Percentiles rank a stretch among this genome's conserved stretches.
Evolutionary conservation across 2,329 filamentous ascomycete genomes (phyloP).

Genomic region (Pseudocercospora fijiensis): DNA sequence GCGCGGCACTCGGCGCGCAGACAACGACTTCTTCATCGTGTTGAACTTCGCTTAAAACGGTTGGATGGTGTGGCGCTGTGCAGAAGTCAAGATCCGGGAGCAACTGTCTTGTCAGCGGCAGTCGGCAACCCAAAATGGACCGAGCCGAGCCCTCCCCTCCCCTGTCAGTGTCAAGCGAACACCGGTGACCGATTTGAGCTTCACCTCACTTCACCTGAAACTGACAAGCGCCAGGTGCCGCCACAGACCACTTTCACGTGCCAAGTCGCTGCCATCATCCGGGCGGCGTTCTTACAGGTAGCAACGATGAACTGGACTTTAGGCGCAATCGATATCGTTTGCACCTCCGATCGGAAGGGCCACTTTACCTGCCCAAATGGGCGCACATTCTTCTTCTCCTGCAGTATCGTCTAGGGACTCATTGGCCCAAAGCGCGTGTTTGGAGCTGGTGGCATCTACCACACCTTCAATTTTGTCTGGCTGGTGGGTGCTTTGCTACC

Average conservation of each 20-base stretch:
- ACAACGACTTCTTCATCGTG: constrained; percentile 59
- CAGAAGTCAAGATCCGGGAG: not conserved
- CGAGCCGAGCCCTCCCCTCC: not conserved
- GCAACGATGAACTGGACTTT: constrained; percentile 91
- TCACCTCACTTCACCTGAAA: no score
- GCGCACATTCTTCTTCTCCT: constrained; percentile 88
- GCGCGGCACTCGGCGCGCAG: constrained; percentile 65
- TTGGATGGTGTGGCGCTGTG: not conserved
- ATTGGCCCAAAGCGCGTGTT: constrained; percentile 80
- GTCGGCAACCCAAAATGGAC: not conserved
- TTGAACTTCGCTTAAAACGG: not conserved
- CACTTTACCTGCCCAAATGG: constrained; percentile 87
- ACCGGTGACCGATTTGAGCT: no score
- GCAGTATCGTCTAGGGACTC: constrained; percentile 85
- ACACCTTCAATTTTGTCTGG: constrained; percentile 77
- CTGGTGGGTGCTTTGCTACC: constrained; percentile 72
- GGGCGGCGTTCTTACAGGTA: constrained; percentile 79
- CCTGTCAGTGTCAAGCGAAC: not conserved
- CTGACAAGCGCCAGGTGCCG: constrained; percentile 44
- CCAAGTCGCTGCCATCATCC: constrained; percentile 71
- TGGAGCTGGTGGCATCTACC: constrained; percentile 70
- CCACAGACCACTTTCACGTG: constrained; percentile 76
- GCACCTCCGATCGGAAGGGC: constrained; percentile 75
- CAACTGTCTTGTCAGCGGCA: not conserved
- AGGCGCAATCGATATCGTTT: constrained; percentile 70